Evolutionary conservation across 768 basidiomycete genomes (phyloP).

Genomic region (Hortiboletus flavorubellus): DNA sequence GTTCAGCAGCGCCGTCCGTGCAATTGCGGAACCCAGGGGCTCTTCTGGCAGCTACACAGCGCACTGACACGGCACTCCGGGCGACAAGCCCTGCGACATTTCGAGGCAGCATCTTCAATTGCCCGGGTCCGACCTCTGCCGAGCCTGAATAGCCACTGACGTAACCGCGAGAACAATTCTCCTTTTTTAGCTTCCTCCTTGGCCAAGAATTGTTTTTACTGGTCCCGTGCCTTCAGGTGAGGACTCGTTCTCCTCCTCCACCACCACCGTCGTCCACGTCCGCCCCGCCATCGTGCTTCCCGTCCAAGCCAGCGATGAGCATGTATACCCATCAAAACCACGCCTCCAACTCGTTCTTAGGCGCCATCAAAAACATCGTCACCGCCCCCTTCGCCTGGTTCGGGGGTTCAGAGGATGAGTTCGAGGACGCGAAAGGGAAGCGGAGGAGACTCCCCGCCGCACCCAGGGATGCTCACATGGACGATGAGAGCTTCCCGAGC

Average conservation of each 20-base stretch:
- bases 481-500: conserved; percentile 33
- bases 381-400: conserved; percentile 59
- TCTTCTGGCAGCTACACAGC: background rate
- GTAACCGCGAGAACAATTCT: conserved; percentile 9
- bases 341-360: conserved; percentile 54
- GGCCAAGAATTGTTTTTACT: conserved; percentile 27
- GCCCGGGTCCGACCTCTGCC: too few species aligned
- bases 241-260: conserved; percentile 5
- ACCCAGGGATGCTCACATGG: conserved; percentile 24
- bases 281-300: conserved; percentile 18
- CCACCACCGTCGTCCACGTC: conserved; percentile 18
- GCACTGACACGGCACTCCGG: background rate
- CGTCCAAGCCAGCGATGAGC: conserved; percentile 26
- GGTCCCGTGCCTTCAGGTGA: conserved; percentile 4
- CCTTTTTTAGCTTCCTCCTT: conserved; percentile 8
- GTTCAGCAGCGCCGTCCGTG: conserved; percentile 5
- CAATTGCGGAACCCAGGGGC: background rate
- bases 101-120: conserved; percentile 16
- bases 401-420: conserved; percentile 48
- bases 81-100: conserved; percentile 3
- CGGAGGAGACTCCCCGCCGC: conserved; percentile 44
- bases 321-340: conserved; percentile 27
- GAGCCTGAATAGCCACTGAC: background rate
- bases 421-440: conserved; percentile 51
- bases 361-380: conserved; percentile 63